Percentiles rank a stretch among this genome's conserved stretches.
These are phyloP conservation scores for Rosa chinensis DNA, from an alignment of 306 rosid genomes.

Conservation along the genomic window DNA sequence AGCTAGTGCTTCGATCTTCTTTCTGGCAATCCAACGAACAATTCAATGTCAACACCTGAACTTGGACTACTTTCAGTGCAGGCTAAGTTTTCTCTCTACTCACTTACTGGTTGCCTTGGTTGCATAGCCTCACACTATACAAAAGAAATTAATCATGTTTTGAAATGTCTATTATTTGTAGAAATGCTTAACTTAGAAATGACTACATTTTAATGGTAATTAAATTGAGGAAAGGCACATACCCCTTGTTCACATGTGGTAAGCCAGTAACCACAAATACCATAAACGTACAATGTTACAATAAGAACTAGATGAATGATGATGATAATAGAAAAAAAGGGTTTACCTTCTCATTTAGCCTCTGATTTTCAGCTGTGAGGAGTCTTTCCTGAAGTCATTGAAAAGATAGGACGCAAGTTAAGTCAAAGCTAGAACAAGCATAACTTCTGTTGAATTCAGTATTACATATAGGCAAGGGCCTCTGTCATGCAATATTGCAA, in stretches of 20 bases:
- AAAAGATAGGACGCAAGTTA: constrained; percentile 3
- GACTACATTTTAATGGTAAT: not conserved
- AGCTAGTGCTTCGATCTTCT: constrained; percentile 38
- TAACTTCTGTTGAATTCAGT: not conserved
- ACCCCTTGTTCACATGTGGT: not conserved
- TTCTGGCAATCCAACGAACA: constrained; percentile 75
- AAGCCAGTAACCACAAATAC: not conserved
- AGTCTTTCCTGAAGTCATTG: constrained; percentile 53
- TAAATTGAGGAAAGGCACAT: not conserved
- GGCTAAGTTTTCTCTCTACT: constrained; percentile 28
- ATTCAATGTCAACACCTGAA: constrained; percentile 76
- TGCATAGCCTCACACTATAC: constrained; percentile 37
- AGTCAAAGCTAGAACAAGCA: not conserved
- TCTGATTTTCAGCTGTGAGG: constrained; percentile 60
- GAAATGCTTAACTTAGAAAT: not conserved
- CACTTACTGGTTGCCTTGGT: constrained; percentile 15
- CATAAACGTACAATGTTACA: not conserved
- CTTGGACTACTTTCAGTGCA: constrained; percentile 51
- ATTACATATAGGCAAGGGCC: not conserved
- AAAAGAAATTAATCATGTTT: not conserved
- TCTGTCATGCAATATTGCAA: not conserved
- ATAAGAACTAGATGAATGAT: not conserved
- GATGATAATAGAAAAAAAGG: not conserved
- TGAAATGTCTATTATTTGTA: not conserved
- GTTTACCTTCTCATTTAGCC: constrained; percentile 64